These are phyloP conservation scores for Dovyalis caffra DNA, from an alignment of 345 rosid species.

Conservation along the genomic window DNA sequence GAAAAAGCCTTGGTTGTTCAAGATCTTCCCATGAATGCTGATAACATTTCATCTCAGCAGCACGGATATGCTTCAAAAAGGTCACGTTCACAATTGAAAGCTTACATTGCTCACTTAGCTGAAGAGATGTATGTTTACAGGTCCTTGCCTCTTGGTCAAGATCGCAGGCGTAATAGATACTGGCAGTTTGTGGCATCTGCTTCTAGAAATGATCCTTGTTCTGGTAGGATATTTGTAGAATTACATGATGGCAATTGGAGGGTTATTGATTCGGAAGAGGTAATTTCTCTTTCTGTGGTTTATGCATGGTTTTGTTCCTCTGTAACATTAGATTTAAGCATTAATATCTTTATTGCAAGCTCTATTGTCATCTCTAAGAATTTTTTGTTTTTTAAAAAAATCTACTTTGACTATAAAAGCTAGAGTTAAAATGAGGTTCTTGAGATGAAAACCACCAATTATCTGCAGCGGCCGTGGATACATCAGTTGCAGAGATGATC, in stretches of 20 bases:
- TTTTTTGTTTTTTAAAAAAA: not conserved
- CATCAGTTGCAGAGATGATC: not conserved
- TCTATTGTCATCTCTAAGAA: not conserved
- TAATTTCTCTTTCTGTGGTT: constrained; percentile 14
- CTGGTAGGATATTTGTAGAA: constrained; percentile 90
- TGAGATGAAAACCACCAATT: not conserved
- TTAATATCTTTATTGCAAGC: not conserved
- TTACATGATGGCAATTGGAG: constrained; percentile 77
- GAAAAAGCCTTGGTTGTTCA: constrained; percentile 47
- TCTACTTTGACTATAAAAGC: not conserved
- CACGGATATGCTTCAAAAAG: constrained; percentile 78
- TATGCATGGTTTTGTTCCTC: too few species aligned
- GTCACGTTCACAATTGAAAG: constrained; percentile 79
- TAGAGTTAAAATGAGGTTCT: not conserved
- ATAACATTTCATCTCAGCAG: constrained; percentile 53
- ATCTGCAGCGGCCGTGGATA: not conserved
- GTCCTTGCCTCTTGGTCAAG: constrained; percentile 98
- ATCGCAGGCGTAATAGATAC: constrained; percentile 92
- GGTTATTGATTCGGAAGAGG: constrained; percentile 91
- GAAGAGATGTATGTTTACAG: constrained; percentile 92
- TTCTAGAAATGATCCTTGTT: constrained; percentile 83
- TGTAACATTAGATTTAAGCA: too few species aligned
- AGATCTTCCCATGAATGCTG: constrained; percentile 52
- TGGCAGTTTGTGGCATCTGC: constrained; percentile 95
- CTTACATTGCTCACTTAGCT: constrained; percentile 81